These are phyloP conservation scores for Amoebophrya sp. DNA, from an alignment of 169 alveolate genomes.

Conservation along the genomic window DNA sequence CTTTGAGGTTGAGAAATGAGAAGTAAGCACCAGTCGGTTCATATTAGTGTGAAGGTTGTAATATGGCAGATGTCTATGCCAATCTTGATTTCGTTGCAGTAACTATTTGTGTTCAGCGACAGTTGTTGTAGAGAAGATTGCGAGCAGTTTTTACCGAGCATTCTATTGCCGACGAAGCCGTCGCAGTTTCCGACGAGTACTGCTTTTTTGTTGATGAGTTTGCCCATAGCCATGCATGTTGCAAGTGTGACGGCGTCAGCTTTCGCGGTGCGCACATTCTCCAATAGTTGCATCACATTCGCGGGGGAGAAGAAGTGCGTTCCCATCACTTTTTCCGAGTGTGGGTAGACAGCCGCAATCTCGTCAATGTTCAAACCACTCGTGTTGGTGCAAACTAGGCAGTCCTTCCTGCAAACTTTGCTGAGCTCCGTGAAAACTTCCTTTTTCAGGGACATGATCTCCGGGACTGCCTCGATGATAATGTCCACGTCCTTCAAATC, in stretches of 20 bases:
- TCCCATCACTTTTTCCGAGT: slow-evolving; percentile 37
- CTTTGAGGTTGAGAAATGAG: neutral
- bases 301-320: slow-evolving; percentile 53
- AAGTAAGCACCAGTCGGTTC: neutral
- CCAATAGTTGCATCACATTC: slow-evolving; percentile 51
- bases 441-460: slow-evolving; percentile 46
- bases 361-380: slow-evolving; percentile 50
- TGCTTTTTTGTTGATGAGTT: slow-evolving; percentile 46
- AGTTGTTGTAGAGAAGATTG: neutral
- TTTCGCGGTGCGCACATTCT: slow-evolving; percentile 45
- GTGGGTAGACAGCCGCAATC: slow-evolving; percentile 38
- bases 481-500: slow-evolving; percentile 51
- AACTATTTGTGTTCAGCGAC: no score
- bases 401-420: slow-evolving; percentile 26
- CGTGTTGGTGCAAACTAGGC: slow-evolving; percentile 46
- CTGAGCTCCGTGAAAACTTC: slow-evolving; percentile 31
- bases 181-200: slow-evolving; percentile 52
- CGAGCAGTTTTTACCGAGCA: slow-evolving; percentile 36
- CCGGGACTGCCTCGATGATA: slow-evolving; percentile 51
- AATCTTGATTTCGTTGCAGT: no score
- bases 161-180: slow-evolving; percentile 51
- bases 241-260: slow-evolving; percentile 40
- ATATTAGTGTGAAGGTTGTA: no score
- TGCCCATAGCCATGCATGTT: slow-evolving; percentile 51
- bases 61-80: no score